phyloP scores from a whole-genome alignment of 1,284 basidiomycete genomes.

The Cutaneotrichosporon sp. region DNA sequence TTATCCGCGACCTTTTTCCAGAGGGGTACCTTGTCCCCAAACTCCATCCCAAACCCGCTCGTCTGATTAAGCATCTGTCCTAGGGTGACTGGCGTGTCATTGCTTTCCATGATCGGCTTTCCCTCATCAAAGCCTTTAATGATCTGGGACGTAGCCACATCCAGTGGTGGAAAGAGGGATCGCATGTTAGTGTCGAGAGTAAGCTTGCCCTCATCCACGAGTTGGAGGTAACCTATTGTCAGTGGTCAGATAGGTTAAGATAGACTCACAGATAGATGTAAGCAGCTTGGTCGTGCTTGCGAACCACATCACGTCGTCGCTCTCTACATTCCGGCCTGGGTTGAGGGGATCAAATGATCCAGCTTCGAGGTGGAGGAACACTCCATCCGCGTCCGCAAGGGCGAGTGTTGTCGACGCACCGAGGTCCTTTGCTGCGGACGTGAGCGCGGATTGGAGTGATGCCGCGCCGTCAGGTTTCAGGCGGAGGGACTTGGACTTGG shows the following conservation, averaged over 20 bases:
- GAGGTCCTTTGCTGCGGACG: constrained; percentile 10
- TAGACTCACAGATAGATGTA: constrained; percentile 32
- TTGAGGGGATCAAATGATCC: constrained; percentile 34
- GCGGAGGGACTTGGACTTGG: background rate
- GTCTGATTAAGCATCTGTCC: constrained; percentile 39
- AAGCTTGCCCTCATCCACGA: constrained; percentile 36
- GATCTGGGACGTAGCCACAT: constrained; percentile 23
- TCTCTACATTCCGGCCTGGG: background rate
- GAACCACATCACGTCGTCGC: constrained; percentile 40
- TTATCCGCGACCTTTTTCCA: constrained; percentile 33
- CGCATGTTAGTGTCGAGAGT: constrained; percentile 32
- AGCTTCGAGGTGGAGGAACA: constrained; percentile 27
- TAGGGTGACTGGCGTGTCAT: constrained; percentile 29
- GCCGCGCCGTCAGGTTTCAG: constrained; percentile 14
- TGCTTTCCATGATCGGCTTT: constrained; percentile 19
- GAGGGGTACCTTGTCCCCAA: constrained; percentile 28
- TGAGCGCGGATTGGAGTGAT: constrained; percentile 26
- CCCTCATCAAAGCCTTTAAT: constrained; percentile 27
- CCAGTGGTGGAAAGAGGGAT: constrained; percentile 26
- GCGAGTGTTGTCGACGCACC: constrained; percentile 29
- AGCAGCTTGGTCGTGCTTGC: constrained; percentile 41
- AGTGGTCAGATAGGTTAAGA: background rate
- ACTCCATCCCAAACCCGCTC: constrained; percentile 40
- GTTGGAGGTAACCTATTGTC: constrained; percentile 31
- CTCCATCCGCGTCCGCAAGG: constrained; percentile 22